Evolutionary conservation across 345 rosid genomes (phyloP).

Genomic region (Dipteronia dyeriana): DNA sequence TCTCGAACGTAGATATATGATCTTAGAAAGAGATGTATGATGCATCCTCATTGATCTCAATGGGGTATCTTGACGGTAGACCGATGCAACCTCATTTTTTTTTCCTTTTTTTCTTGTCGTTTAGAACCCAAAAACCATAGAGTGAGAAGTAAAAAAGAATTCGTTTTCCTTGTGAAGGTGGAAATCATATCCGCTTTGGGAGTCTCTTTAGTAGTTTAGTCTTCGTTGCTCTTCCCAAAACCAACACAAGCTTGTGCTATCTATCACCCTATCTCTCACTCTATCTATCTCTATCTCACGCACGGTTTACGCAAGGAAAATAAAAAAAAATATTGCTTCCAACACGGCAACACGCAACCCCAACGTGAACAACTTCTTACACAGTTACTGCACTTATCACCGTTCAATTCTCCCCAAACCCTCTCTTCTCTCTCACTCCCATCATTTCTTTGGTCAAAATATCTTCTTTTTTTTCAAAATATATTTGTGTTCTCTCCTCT

Average conservation of each 20-base stretch:
- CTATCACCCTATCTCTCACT: background rate
- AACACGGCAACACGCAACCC: constrained; percentile 58
- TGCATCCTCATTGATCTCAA: no score
- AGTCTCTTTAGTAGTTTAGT: constrained; percentile 24
- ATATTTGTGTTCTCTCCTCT: no score
- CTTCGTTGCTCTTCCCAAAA: constrained; percentile 22
- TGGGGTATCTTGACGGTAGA: no score
- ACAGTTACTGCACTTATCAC: background rate
- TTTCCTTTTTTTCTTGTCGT: no score
- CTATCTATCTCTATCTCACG: background rate
- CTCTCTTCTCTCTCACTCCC: constrained; percentile 9
- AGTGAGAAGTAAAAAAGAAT: background rate
- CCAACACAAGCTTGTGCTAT: constrained; percentile 11
- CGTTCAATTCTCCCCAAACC: constrained; percentile 23
- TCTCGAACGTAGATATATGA: no score
- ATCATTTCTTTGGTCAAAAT: constrained; percentile 31
- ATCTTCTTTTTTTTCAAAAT: no score
- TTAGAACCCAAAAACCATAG: constrained; percentile 2
- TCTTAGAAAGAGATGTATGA: no score
- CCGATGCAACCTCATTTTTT: no score
- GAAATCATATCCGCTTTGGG: constrained; percentile 40
- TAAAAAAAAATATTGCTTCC: constrained; percentile 18
- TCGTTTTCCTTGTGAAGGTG: constrained; percentile 10
- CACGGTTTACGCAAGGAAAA: constrained; percentile 14
- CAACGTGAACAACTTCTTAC: constrained; percentile 28